Base-by-base conservation (phyloP, 352 stramenopile species). In the Phytophthora cryptogea region DNA sequence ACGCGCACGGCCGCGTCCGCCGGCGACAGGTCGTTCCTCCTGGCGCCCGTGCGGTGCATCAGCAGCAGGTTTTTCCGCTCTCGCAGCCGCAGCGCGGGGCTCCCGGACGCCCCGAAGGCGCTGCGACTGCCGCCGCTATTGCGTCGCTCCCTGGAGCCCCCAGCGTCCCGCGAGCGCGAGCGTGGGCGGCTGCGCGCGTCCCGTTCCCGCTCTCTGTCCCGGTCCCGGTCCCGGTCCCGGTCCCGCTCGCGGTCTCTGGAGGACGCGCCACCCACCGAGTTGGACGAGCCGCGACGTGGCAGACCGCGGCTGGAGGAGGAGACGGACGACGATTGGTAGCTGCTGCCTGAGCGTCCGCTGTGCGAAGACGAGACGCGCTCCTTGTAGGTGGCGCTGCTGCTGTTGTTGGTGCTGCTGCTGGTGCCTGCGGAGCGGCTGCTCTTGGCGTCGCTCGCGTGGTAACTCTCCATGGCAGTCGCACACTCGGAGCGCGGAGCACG, bases 61-160 rank as follows among this genome's bases (percentile, higher is more conserved):
- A 78, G 60, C 33, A 94, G 61, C 37, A 94, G 72, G 50, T 91
- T 88, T 41, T 89, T 88, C 7, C 83, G 59, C 54, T 92, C 82
- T 4, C 81, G 80, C 8, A 91, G 67, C 1, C 84, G 67, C 17
- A 85, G 56, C 8, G 73, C 66, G 1, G 81, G 81, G 23, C 77
- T 89, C 1, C 79, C 77, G 1, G 73, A 76, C 8, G 61, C 62
- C 2, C 65, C 71, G 45, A 89, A 85, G 5, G 76, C 55, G 27
- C 68, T 79, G 14, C 79, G 76, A 43, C 31, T 69, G 17, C 59
- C 56, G n/a, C 45, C 58, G 30, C 67, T 61, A 36, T 58, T 62
- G 6, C 58, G 57, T 42, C 62, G 40, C 42, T 74, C 66, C 23
- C 53, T 47, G 4, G 59, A 58, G 9, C 51, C 40, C 3, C 56